Conservation (phyloP, 257 asterid genomes). For the Marsdenia floribunda region DNA sequence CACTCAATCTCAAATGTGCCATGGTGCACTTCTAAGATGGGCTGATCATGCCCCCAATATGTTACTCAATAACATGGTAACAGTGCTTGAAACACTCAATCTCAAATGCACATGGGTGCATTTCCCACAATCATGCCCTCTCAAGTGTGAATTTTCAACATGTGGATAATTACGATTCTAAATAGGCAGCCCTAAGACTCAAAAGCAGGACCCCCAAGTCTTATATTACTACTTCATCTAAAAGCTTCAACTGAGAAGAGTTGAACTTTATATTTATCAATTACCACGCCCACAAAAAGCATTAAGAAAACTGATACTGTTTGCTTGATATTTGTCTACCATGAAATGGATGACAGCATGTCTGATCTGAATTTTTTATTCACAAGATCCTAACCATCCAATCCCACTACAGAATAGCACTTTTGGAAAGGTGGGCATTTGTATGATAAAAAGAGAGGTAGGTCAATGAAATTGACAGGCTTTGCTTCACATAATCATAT, state of each 20-base stretch:
- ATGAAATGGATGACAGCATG: neutral
- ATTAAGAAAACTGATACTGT: neutral
- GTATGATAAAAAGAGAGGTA: neutral
- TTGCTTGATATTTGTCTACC: neutral
- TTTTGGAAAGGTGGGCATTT: neutral
- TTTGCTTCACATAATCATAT: neutral
- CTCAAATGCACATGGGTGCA: neutral
- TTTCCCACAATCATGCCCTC: too few relatives aligned
- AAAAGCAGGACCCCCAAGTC: too few relatives aligned
- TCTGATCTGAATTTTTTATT: neutral
- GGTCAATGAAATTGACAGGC: neutral
- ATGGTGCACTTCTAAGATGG: too few relatives aligned
- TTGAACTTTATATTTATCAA: too few relatives aligned
- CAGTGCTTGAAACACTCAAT: neutral
- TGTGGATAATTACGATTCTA: too few relatives aligned
- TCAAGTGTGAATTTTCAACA: too few relatives aligned
- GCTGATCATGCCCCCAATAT: too few relatives aligned
- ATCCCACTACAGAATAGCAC: neutral
- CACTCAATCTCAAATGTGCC: neutral
- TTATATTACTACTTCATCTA: too few relatives aligned
- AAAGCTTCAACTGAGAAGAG: too few relatives aligned
- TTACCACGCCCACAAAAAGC: neutral
- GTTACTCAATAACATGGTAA: too few relatives aligned
- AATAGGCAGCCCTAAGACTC: too few relatives aligned
- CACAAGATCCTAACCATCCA: neutral